Evolutionary conservation across 345 rosid species (phyloP).

Genomic region (Salix brachista): DNA sequence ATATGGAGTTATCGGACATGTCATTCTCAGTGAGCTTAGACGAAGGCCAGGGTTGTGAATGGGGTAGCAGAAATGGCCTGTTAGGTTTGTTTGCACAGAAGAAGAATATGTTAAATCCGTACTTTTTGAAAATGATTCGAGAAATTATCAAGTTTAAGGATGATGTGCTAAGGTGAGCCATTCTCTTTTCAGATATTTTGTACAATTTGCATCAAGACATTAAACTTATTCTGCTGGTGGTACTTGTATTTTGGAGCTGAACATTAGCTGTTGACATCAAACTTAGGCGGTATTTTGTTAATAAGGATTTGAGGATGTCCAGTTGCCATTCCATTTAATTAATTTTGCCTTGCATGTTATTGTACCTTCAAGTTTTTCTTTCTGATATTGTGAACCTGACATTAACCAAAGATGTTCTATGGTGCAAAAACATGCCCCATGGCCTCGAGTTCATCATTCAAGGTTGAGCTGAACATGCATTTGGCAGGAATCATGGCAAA

Average conservation of each 20-base stretch:
- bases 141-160: slow-evolving; percentile 64
- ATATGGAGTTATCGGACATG: slow-evolving; percentile 80
- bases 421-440: neutral
- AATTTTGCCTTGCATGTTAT: no score
- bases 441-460: neutral
- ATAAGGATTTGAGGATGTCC: neutral
- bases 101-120: slow-evolving; percentile 51
- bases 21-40: slow-evolving; percentile 84
- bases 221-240: neutral
- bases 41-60: slow-evolving; percentile 67
- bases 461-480: neutral
- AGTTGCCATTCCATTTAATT: neutral
- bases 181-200: neutral
- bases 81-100: slow-evolving; percentile 74
- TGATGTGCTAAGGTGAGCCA: slow-evolving; percentile 49
- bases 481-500: no score
- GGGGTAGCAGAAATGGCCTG: slow-evolving; percentile 85
- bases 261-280: neutral
- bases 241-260: neutral
- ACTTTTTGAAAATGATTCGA: slow-evolving; percentile 80
- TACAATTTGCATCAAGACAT: neutral
- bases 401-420: no score
- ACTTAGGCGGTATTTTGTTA: neutral
- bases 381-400: no score
- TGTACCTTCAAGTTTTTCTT: no score